Percentiles rank a stretch among this genome's conserved stretches.
Evolutionary conservation across 2,329 filamentous ascomycete species (phyloP).

Genomic region (Acephala macrosclerotiorum): DNA sequence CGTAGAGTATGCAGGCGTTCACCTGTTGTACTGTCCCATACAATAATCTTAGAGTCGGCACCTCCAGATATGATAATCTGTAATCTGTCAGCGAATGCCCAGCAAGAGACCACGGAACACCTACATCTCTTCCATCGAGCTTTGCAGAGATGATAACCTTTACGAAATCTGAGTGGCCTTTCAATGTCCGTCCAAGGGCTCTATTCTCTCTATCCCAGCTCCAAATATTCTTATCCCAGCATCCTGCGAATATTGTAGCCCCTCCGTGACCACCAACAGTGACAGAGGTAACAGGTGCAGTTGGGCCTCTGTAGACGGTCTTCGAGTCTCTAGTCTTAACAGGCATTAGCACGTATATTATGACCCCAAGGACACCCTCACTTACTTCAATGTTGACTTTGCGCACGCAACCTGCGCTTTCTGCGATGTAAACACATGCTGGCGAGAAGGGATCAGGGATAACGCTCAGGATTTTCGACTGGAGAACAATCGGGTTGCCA

Average conservation of each 20-base stretch:
- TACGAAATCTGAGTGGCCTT: conserved; percentile 89
- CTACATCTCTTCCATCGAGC: conserved; percentile 64
- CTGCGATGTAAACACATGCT: conserved; percentile 76
- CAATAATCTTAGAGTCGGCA: conserved; percentile 80
- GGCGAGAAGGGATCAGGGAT: conserved; percentile 69
- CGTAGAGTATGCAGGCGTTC: conserved; percentile 77
- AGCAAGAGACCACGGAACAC: conserved; percentile 22
- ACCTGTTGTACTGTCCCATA: conserved; percentile 80
- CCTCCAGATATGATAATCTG: conserved; percentile 73
- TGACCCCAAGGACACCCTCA: conserved; percentile 40
- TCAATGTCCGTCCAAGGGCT: conserved; percentile 63
- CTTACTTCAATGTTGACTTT: conserved; percentile 78
- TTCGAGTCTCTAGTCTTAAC: conserved; percentile 51
- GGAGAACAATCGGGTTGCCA: conserved; percentile 80
- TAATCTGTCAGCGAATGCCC: conserved; percentile 21
- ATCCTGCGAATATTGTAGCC: conserved; percentile 79
- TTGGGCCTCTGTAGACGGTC: conserved; percentile 73
- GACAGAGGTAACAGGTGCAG: conserved; percentile 81
- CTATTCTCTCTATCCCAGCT: conserved; percentile 75
- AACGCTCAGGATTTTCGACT: conserved; percentile 86
- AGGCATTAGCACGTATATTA: conserved; percentile 21
- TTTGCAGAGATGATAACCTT: conserved; percentile 75
- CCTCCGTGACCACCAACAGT: conserved; percentile 66
- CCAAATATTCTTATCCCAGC: conserved; percentile 94
- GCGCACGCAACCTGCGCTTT: conserved; percentile 83